Conservation (phyloP, 176 grass and related monocot species). For the Microstegium vimineum region DNA sequence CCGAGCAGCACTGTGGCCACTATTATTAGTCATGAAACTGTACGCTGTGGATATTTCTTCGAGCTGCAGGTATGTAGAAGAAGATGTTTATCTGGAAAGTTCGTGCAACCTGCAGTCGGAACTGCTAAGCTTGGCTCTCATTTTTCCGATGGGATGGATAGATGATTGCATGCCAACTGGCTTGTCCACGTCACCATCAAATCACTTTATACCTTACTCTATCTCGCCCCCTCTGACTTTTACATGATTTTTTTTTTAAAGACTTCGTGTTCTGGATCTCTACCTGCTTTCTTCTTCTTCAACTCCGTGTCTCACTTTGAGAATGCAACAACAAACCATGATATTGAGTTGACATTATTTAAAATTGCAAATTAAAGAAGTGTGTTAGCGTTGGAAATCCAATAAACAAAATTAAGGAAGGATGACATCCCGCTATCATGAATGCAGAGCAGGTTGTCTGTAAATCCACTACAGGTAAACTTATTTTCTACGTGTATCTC, state of each 20-base stretch:
- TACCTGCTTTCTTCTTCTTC: not conserved
- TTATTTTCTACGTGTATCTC: too few relatives aligned
- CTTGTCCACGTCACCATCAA: not conserved
- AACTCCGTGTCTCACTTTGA: conserved; percentile 37
- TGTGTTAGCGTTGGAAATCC: not conserved
- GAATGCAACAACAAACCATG: not conserved
- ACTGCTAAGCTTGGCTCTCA: not conserved
- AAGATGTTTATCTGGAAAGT: not conserved
- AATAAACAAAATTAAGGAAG: not conserved
- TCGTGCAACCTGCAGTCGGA: conserved; percentile 16
- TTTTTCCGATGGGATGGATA: too few relatives aligned
- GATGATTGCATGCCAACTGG: not conserved
- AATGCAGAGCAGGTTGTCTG: too few relatives aligned
- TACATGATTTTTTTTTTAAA: not conserved
- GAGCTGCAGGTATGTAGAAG: not conserved
- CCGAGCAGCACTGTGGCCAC: not conserved
- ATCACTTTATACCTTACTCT: conserved; percentile 21
- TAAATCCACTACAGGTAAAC: too few relatives aligned
- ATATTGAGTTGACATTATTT: not conserved
- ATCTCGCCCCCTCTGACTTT: conserved; percentile 11
- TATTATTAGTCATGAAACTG: too few relatives aligned
- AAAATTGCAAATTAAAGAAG: too few relatives aligned
- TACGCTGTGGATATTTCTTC: too few relatives aligned
- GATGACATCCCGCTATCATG: too few relatives aligned
- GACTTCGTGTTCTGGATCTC: not conserved